A percentile compares a stretch with the other conserved stretches of the same genome.
Evolutionary conservation across 345 rosid genomes (phyloP).

Genomic region (Carallia brachiata): DNA sequence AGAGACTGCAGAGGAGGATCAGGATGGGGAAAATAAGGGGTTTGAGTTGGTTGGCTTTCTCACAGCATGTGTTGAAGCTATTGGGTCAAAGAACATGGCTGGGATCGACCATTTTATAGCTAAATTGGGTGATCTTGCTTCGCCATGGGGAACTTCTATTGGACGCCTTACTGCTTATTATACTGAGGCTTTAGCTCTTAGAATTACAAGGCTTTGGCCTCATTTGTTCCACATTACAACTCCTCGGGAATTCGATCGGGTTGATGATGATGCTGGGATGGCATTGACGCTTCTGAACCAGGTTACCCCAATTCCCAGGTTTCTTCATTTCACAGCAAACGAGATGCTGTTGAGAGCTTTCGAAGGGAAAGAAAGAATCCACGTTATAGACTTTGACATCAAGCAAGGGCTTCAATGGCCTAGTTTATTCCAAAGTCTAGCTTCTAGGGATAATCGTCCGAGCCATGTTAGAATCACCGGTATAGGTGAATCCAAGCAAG

Average conservation of each 20-base stretch:
- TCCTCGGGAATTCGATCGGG: constrained; percentile 79
- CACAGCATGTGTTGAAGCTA: constrained; percentile 78
- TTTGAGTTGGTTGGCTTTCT: constrained; percentile 77
- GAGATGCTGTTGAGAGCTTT: constrained; percentile 88
- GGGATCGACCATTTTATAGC: constrained; percentile 64
- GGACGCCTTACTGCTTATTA: constrained; percentile 76
- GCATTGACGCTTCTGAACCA: constrained; percentile 89
- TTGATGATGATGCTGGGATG: constrained; percentile 63
- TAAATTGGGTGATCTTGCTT: constrained; percentile 76
- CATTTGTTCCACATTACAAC: constrained; percentile 70
- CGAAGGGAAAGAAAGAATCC: constrained; percentile 89
- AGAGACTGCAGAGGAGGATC: constrained; percentile 48
- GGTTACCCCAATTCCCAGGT: constrained; percentile 85
- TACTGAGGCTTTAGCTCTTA: constrained; percentile 77
- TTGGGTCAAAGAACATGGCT: constrained; percentile 59
- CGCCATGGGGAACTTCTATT: constrained; percentile 66
- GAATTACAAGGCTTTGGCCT: constrained; percentile 89
- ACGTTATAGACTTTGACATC: constrained; percentile 89
- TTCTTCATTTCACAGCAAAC: constrained; percentile 84
- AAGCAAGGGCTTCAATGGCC: constrained; percentile 99
- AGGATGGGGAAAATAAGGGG: constrained; percentile 51
- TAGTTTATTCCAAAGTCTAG: constrained; percentile 86
- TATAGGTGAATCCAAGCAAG: constrained; percentile 87
- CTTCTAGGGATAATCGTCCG: constrained; percentile 73
- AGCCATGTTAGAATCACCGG: constrained; percentile 87